Evolutionary conservation across 75 land plant genomes (phyloP), one percentile per base, ranked within the genome.

Genomic region (Gnetum montanum): DNA sequence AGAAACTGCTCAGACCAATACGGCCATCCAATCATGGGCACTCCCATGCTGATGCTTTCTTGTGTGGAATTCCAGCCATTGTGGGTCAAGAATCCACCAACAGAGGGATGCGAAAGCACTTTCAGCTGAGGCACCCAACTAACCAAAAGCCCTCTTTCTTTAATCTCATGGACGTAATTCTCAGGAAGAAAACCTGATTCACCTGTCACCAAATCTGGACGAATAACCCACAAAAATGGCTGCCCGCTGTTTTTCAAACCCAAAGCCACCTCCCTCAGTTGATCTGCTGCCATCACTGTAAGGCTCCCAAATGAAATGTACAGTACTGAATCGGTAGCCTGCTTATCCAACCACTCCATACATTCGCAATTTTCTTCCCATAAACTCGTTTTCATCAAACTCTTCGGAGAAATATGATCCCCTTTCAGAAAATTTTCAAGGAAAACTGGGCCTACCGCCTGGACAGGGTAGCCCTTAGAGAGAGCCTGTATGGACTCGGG

Each of bases 71-170:
- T 73, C 72, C 66, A 73, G 0, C 76, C 76, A 57, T 57, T 57
- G 46, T 73, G 76, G 1, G 73, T 69, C 7, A 73, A 59, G 33
- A 69, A 73, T 6, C 58, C 73, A 11, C 60, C 59, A n/a, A 63
- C 31, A 10, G 73, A 56, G 4, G 61, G 53, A 24, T 73, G 76
- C 16, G 67, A 50, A 1, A 73, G 67, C 0, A 73, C 66, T 20
- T 47, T 31, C 15, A 62, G 10, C 30, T 70, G 72, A 0, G 68
- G 50, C 10, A 45, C 44, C 72, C 68, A 70, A 12, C 34, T 19
- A 23, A 59, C 64, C 1, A 71, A 31, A 23, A 68, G 30, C 15
- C 74, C 74, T 45, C 13, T 49, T 8, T 28, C 30, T n/a, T 28
- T 28, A 29, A 29, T 6, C 8, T 33, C 20, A 4, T 29, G 16